Conservation (phyloP, 1,284 basidiomycete species). For the Xerocomus nothofagi region DNA sequence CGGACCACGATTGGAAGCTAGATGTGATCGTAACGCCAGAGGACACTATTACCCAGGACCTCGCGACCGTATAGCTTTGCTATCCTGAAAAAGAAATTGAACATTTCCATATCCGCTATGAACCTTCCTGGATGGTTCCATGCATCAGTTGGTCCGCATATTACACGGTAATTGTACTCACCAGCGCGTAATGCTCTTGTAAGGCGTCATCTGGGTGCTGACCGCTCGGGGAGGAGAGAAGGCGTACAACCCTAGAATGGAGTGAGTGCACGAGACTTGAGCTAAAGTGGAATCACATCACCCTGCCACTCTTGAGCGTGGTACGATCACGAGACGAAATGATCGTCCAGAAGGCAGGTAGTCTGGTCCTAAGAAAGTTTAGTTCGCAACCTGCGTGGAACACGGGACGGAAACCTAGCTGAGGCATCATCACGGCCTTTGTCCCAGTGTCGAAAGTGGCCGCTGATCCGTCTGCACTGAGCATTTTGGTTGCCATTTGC, state of each 20-base stretch:
- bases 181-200: constrained; percentile 30
- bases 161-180: constrained; percentile 30
- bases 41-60: constrained; percentile 29
- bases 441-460: constrained; percentile 65
- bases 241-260: constrained; percentile 29
- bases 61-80: constrained; percentile 18
- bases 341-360: constrained; percentile 39
- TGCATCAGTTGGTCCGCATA: constrained; percentile 9
- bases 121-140: constrained; percentile 15
- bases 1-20: constrained; percentile 65
- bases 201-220: constrained; percentile 10
- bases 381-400: constrained; percentile 3
- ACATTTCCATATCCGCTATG: constrained; percentile 26
- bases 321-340: constrained; percentile 32
- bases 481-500: constrained; percentile 66
- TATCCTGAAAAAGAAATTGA: constrained; percentile 1
- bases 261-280: constrained; percentile 12
- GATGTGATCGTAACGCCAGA: constrained; percentile 65
- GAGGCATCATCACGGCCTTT: constrained; percentile 61
- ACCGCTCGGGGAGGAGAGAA: constrained; percentile 32
- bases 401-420: constrained; percentile 47
- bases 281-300: constrained; percentile 28
- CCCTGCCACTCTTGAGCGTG: constrained; percentile 32
- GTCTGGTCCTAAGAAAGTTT: constrained; percentile 26
- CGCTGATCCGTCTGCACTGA: constrained; percentile 58